Percentiles rank a stretch among this genome's conserved stretches.
Evolutionary conservation across 805 yeast species (phyloP).

Genomic region (Monosporozyma yasuniensis): DNA sequence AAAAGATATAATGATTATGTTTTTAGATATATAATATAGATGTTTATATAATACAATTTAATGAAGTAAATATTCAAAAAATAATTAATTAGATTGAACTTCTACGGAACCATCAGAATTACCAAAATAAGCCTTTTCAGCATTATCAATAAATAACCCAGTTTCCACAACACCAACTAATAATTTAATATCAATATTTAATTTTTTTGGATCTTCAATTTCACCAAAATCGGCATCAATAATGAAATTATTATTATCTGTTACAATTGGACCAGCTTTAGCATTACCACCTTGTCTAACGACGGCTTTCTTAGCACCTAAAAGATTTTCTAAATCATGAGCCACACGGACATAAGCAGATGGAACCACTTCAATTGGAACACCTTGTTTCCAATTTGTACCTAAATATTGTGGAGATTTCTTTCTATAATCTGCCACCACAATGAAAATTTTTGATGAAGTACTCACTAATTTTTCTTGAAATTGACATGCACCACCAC

Average conservation of each 20-base stretch:
- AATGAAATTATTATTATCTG: conserved; percentile 90
- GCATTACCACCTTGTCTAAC: conserved; percentile 83
- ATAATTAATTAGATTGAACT: conserved; percentile 20
- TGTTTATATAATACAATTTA: background rate
- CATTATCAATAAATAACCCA: conserved; percentile 69
- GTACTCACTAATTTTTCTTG: conserved; percentile 93
- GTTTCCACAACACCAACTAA: conserved; percentile 95
- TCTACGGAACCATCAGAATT: conserved; percentile 61
- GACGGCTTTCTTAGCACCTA: conserved; percentile 46
- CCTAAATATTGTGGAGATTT: conserved; percentile 63
- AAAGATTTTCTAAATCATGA: conserved; percentile 41
- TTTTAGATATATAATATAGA: too few species aligned
- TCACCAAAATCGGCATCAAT: conserved; percentile 90
- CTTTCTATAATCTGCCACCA: conserved; percentile 91
- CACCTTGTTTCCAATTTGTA: conserved; percentile 75
- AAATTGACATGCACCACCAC: conserved; percentile 97
- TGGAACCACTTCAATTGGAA: conserved; percentile 94
- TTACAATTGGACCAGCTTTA: conserved; percentile 94
- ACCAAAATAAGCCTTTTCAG: conserved; percentile 81
- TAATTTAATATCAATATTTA: conserved; percentile 60
- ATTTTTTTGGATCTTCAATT: conserved; percentile 40
- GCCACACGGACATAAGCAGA: conserved; percentile 71
- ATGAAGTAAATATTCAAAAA: background rate
- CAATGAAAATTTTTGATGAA: conserved; percentile 63
- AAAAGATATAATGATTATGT: too few species aligned